Conservation (phyloP, 2,329 filamentous ascomycete species). For the Microdochium trichocladiopsis region DNA sequence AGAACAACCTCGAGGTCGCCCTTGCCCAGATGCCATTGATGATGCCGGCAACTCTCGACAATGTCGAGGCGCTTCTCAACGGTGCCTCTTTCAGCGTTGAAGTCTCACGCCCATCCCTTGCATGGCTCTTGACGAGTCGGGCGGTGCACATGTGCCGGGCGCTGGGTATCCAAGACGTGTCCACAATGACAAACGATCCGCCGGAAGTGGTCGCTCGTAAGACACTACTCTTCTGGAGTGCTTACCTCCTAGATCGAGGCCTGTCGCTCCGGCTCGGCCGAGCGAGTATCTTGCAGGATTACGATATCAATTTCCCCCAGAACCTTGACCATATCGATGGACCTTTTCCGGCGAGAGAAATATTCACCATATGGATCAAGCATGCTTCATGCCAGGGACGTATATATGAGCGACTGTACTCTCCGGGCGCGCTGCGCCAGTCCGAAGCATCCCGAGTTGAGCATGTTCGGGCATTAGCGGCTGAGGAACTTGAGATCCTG, state of each 20-base stretch:
- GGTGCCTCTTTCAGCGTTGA: constrained; percentile 22
- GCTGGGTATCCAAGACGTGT: constrained; percentile 20
- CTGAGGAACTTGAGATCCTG: constrained; percentile 23
- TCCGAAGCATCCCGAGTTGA: constrained; percentile 21
- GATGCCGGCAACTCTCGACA: constrained; percentile 37
- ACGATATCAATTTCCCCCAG: constrained; percentile 40
- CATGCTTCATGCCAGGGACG: constrained; percentile 47
- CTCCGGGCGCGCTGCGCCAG: constrained; percentile 29
- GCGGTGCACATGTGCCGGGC: constrained; percentile 24
- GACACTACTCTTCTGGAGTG: constrained; percentile 46
- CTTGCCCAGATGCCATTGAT: constrained; percentile 32
- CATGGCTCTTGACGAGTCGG: constrained; percentile 19
- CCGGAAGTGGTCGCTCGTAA: constrained; percentile 20
- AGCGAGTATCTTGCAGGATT: constrained; percentile 46
- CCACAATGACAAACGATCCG: constrained; percentile 16
- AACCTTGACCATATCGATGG: constrained; percentile 22
- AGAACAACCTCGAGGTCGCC: constrained; percentile 21
- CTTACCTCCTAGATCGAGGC: constrained; percentile 49
- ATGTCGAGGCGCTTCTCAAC: constrained; percentile 39
- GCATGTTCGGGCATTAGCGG: constrained; percentile 21
- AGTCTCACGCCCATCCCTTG: constrained; percentile 18
- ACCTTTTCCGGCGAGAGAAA: constrained; percentile 21
- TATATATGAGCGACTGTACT: constrained; percentile 49
- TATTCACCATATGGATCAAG: constrained; percentile 40
- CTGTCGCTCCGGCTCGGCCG: constrained; percentile 47